Evolutionary conservation across 176 grass and related monocot genomes (phyloP), one percentile per base, ranked within the genome.

Genomic region (Phragmites australis): DNA sequence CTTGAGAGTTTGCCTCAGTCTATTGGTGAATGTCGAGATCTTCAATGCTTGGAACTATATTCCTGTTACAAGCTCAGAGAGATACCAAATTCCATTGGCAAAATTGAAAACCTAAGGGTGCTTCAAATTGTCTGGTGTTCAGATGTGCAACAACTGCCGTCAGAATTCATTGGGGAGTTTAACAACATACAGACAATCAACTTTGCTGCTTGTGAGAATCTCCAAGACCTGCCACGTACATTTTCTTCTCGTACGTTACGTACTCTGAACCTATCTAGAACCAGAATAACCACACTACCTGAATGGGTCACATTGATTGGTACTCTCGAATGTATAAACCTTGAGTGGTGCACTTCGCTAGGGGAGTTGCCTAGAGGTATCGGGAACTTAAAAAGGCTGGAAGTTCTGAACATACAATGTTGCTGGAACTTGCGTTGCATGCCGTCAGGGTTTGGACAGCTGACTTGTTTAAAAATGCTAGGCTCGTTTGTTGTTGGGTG

Each of bases 1-100:
- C 1, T 81, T 56, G 26, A 81, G 50, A 66, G 21, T 37, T 67
- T 81, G 37, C 78, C 78, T 34, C 60, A 26, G 14, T 31, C 78
- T 17, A 66, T 70, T 21, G 64, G 64, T 43, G 64, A 43, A 3
- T 67, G 37, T 43, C 39, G 9, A 21, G 10, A 13, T 0, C 64
- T 67, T 19, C 60, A 1, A 8, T 37, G 1, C 60, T 37, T 64
- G 31, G 14, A 37, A 19, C 6, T 64, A 21, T 19, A 9, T 18
- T 3, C 1, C 1, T 64, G 60, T 19, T 0, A 0, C 3, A 34
- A 37, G 0, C 16, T 64, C 30, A 18, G 7, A 8, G 17, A 64
- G 60, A 3, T 37, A 19, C 60, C 30, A 64, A 37, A 3, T 16
- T 19, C 30, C 0, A 18, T 63, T 8, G 0, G 15, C 18, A 9